Base-by-base conservation (phyloP, 441 rosid species). In the Eutrema salsugineum region DNA sequence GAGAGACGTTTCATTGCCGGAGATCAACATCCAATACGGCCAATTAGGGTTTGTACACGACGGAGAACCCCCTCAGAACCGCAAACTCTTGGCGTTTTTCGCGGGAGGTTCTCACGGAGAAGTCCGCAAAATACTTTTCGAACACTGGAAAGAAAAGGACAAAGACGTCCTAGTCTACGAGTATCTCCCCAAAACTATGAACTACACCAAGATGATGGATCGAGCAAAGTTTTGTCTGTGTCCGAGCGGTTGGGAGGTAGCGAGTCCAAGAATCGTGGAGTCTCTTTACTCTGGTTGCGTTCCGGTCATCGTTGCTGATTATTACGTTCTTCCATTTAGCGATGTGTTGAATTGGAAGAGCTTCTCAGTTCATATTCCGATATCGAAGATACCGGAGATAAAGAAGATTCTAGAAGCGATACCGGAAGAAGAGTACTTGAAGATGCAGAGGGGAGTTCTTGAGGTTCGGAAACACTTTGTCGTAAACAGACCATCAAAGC, bases 181-280 rank as follows among this genome's bases (percentile, higher is more conserved):
- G 10, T 72, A 88, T 68, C 88, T 93, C 39, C 90, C 93, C 15
- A 69, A 82, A 69, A 53, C 73, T 64, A 79, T 79, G 56, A 85
- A 89, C 72, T 89, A 93, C 82, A 79, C 80, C 0, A 54, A 78
- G 11, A 71, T 89, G 70, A 88, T 93, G 90, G 76, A 87, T 22
- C 70, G 39, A 42, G 80, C 85, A 68, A 86, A 79, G 83, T 88
- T 80, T 70, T 90, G 97, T 70, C 51, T 90, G n/a, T 90, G 98
- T 79, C 97, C 98, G 0, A 90, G 97, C 38, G 93, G 98, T 22
- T 87, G 78, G 62, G 95, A 93, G 68, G 95, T 90, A 1, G 98
- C 98, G 0, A 93, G 98, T 50, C 97, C 95, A 8, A 82, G 97
- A 71, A 65, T 89, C 17, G 86, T 82, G 0, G 95, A 91, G 72